Base-by-base conservation (phyloP, 208 protist species). In the Leishmania tropica region DNA sequence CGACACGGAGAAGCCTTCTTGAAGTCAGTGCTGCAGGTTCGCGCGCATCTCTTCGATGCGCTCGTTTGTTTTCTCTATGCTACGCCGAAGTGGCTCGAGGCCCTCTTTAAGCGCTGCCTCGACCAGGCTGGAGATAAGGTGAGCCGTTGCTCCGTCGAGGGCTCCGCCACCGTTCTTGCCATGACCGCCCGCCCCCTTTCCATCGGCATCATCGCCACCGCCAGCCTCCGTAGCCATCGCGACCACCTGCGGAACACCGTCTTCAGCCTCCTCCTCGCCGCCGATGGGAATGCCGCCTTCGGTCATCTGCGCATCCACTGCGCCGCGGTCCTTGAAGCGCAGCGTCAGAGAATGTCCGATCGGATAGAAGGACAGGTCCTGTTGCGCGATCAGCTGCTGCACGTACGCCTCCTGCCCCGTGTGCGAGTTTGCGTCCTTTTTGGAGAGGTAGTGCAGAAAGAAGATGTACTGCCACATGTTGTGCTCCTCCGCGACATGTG, bases 381-480 rank as follows among this genome's bases (percentile, higher is more conserved):
- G 84, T 7, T 81, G 74, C 28, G 82, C 24, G 11, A 95, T 81
- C 65, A 86, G 84, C 60, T 85, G 82, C 70, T 88, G 70, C 19
- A 98, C 91, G 81, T 96, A 96, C 53, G 88, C 86, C 87, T 98
- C 95, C 85, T 97, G 93, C 3, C 93, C 95, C 1, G 91, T 98
- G 70, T 95, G 92, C 17, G 90, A 85, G 58, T 67, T 78, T 1
- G 85, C 80, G 74, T 96, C 86, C 84, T 97, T 97, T 48, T 84
- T 84, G 31, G 84, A 81, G 37, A 98, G 81, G 81, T 97, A 94
- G 75, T 96, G 91, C n/a, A 96, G 83, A 73, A 98, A 99, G 90
- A 94, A 97, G 37, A 99, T 75, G 86, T 99, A 99, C 81, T 96
- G 89, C 98, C 98, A 99, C 92, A 99, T 95, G 88, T 99, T 98